phyloP scores from a whole-genome alignment of 164 flowering plant genomes.

The Umbellularia californica region DNA sequence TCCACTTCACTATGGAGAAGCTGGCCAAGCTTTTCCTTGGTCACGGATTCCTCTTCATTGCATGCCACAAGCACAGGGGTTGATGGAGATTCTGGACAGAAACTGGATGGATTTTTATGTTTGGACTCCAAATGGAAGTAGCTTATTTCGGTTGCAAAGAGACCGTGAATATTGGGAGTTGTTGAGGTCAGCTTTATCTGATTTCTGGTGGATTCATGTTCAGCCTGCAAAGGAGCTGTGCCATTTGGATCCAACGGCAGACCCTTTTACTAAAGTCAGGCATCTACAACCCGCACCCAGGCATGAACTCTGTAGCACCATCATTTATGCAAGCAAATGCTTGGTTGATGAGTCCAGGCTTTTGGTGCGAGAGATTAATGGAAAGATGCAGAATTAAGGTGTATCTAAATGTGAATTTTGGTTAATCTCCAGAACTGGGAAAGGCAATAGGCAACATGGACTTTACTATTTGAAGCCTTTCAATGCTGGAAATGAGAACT shows the following conservation, averaged over 20 bases:
- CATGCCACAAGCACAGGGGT: slow-evolving; percentile 74
- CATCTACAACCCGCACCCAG: slow-evolving; percentile 30
- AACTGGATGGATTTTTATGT: slow-evolving; percentile 77
- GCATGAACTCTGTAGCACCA: slow-evolving; percentile 33
- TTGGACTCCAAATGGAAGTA: slow-evolving; percentile 67
- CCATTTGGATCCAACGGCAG: slow-evolving; percentile 25
- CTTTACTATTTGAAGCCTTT: background rate
- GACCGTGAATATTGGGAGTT: slow-evolving; percentile 47
- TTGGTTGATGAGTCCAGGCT: slow-evolving; percentile 38
- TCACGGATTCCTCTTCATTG: slow-evolving; percentile 42
- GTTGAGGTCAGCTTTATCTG: slow-evolving; percentile 44
- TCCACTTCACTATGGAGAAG: slow-evolving; percentile 46
- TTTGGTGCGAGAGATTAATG: slow-evolving; percentile 47
- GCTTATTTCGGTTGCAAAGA: slow-evolving; percentile 51
- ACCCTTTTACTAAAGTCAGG: background rate
- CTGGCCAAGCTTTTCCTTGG: slow-evolving; percentile 47
- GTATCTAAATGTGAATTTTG: background rate
- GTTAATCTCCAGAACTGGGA: background rate
- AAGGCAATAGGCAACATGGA: background rate
- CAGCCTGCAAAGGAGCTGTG: slow-evolving; percentile 48
- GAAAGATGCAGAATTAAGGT: slow-evolving; percentile 21
- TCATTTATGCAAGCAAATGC: slow-evolving; percentile 42
- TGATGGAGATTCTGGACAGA: slow-evolving; percentile 62
- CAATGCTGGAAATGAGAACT: background rate
- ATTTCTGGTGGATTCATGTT: slow-evolving; percentile 76